Evolutionary conservation across 768 basidiomycete genomes (phyloP).

Genomic region (Lactarius vividus): DNA sequence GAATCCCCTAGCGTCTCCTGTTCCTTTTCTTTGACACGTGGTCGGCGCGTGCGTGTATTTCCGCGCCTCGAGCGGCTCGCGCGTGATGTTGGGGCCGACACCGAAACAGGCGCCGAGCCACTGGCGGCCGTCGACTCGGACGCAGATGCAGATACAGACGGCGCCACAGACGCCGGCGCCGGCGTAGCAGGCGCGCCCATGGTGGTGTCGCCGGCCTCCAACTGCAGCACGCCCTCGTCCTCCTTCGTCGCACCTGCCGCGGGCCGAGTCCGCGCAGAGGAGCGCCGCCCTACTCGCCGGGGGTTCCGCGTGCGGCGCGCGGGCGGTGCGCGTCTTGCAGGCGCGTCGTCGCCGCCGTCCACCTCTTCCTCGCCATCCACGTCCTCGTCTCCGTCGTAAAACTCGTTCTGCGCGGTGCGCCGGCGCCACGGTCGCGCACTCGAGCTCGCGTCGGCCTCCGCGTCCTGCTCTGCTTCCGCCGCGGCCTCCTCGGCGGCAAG

Average conservation of each 20-base stretch:
- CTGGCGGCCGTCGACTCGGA: background rate
- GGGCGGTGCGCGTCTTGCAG: conserved; percentile 31
- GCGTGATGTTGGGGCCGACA: conserved; percentile 2
- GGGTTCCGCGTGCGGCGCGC: conserved; percentile 28
- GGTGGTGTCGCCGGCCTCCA: conserved; percentile 34
- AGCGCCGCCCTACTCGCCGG: conserved; percentile 29
- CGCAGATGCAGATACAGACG: background rate
- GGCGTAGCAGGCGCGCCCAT: conserved; percentile 1
- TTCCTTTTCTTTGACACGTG: conserved; percentile 21
- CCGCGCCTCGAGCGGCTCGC: conserved; percentile 15
- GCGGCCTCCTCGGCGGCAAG: conserved; percentile 65
- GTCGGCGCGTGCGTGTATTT: conserved; percentile 2
- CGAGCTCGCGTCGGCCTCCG: conserved; percentile 56
- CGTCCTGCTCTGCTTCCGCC: conserved; percentile 64
- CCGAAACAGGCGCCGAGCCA: background rate
- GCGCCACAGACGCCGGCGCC: background rate
- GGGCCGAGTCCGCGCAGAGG: background rate
- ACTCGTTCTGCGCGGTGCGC: conserved; percentile 57
- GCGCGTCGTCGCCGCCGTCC: conserved; percentile 35
- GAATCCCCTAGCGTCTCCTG: conserved; percentile 5
- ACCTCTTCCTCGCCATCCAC: conserved; percentile 48
- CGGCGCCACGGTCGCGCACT: conserved; percentile 53
- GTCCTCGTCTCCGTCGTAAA: conserved; percentile 62
- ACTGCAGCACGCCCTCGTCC: conserved; percentile 36
- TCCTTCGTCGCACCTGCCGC: conserved; percentile 28